Base-by-base conservation (phyloP, 164 flowering plant species). In the Sextonia rubra region DNA sequence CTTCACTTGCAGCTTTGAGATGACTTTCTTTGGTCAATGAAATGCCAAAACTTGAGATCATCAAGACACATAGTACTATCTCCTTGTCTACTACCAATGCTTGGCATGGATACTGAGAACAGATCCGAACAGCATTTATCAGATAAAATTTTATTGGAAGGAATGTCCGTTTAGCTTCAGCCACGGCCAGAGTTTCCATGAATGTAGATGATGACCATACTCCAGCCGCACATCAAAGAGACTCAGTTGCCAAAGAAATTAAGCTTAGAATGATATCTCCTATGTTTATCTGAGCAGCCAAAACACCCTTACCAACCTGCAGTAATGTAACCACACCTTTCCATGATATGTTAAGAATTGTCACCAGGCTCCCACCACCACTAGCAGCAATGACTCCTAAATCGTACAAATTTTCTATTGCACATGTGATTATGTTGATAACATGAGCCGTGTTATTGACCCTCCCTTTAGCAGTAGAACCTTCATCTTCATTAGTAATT, bases 291-390 rank as follows among this genome's bases (percentile, higher is more conserved):
- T 80, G 85, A 30, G 44, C 71, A 62, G 87, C 87, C 77, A 91
- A 72, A 69, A 73, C 82, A 47, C 86, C 86, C 69, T 85, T 86
- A 48, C 85, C 86, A 44, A 85, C 85, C 83, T 90, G 98, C 83
- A 95, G 91, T 81, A 95, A 79, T 47, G 85, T 78, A 68, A 95
- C 91, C 47, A 95, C 95, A 69, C 98, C 97, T 87, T 95, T 95
- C 99, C 98, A 95, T 72, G 99, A 90, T 68, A 84, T 58, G 80
- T 95, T 95, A 22, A 95, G 94, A 73, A 95, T 77, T 44, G 79
- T 78, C 11, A 91, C 97, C 63, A 91, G 81, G 75, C 78, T 86
- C 44, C 97, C 98, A 69, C 97, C 99, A 82, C 78, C 90, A 81
- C 79, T 80, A 64, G 97, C 97, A 18, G 99, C 93, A 82, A 89